A percentile compares a stretch with the other conserved stretches of the same genome.
These are phyloP conservation scores for Pestalotiopsis sp. DNA, from an alignment of 2,329 filamentous ascomycete genomes.

Conservation along the genomic window DNA sequence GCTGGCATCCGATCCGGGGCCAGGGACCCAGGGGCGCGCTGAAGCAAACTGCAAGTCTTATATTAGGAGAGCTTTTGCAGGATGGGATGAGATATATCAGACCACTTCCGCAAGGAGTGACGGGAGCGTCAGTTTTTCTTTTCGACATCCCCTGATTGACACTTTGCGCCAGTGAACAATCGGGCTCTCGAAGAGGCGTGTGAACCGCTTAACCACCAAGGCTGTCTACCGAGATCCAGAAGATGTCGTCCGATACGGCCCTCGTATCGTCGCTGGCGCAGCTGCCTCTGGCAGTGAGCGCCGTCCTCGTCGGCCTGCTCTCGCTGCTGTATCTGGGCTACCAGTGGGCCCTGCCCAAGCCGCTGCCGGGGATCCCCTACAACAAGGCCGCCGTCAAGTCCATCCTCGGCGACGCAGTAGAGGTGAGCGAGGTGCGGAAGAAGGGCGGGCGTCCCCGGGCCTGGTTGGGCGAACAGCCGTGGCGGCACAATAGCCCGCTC, in stretches of 20 bases:
- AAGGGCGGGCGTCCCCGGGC: constrained; percentile 12
- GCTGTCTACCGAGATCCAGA: not conserved
- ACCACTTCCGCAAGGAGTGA: not conserved
- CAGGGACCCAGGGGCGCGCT: not conserved
- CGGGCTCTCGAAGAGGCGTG: no score
- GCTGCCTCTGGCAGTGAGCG: constrained; percentile 12
- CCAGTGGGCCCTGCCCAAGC: constrained; percentile 20
- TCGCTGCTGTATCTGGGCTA: constrained; percentile 21
- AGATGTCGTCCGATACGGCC: not conserved
- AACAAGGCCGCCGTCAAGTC: constrained; percentile 12
- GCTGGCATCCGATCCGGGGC: not conserved
- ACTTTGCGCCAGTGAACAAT: not conserved
- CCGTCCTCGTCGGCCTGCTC: constrained; percentile 8
- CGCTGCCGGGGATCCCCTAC: constrained; percentile 18
- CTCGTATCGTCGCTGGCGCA: constrained; percentile 10
- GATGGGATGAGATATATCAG: not conserved
- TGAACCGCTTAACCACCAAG: no score
- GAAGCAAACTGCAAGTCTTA: not conserved
- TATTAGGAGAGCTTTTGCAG: not conserved
- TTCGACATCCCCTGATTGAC: not conserved
- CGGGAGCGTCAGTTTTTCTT: not conserved
- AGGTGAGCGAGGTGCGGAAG: constrained; percentile 12
- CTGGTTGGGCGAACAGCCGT: constrained; percentile 15
- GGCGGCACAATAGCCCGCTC: constrained; percentile 22
- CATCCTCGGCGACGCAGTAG: constrained; percentile 14